These are phyloP conservation scores for Cystofilobasidium ferigula DNA, from an alignment of 768 basidiomycete species.

Conservation along the genomic window DNA sequence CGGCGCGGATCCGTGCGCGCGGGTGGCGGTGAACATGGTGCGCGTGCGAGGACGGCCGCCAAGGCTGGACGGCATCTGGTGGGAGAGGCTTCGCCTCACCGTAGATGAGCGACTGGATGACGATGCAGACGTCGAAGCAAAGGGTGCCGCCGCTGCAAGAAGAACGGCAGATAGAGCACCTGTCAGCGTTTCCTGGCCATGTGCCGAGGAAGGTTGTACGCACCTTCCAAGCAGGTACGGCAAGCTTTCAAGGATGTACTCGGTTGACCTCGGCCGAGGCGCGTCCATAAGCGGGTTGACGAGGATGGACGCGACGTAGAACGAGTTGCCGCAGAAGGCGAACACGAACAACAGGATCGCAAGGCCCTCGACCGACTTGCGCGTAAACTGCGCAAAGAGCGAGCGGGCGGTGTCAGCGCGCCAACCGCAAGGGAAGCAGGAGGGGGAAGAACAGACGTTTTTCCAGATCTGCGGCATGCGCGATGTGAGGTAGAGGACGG, in stretches of 20 bases:
- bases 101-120: conserved; percentile 74
- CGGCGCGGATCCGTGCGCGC: neutral
- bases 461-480: conserved; percentile 95
- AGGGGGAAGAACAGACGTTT: conserved; percentile 53
- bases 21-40: neutral
- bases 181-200: neutral
- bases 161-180: neutral
- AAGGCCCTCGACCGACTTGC: conserved; percentile 90
- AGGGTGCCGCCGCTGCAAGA: conserved; percentile 59
- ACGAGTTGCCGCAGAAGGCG: conserved; percentile 77
- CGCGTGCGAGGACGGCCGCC: neutral
- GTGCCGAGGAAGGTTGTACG: conserved; percentile 41
- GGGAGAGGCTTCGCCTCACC: conserved; percentile 10
- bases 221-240: conserved; percentile 24
- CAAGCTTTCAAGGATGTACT: conserved; percentile 57
- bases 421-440: neutral
- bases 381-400: conserved; percentile 72
- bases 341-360: conserved; percentile 87
- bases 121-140: conserved; percentile 83
- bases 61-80: conserved; percentile 4
- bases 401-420: neutral
- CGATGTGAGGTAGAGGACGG: conserved; percentile 81
- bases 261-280: conserved; percentile 49
- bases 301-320: conserved; percentile 54
- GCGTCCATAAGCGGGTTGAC: conserved; percentile 52